Evolutionary conservation across 1,284 basidiomycete species (phyloP).

Genomic region (Pholiota adiposa): DNA sequence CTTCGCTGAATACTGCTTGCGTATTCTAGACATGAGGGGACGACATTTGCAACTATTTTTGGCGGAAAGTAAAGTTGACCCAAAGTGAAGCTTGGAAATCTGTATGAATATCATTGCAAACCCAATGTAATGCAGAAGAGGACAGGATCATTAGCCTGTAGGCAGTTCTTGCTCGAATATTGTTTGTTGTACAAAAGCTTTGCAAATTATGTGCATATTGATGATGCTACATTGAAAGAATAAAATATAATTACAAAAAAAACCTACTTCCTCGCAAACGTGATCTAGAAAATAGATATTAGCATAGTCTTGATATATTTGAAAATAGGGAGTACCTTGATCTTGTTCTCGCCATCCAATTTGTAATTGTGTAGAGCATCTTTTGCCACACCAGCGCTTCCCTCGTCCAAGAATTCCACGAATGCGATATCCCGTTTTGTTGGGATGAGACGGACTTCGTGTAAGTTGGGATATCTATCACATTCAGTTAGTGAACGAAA

Average conservation of each 20-base stretch:
- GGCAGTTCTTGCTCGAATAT: too few species aligned
- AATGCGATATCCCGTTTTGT: conserved; percentile 96
- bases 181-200: background rate
- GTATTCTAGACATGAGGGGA: background rate
- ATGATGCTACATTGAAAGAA: conserved; percentile 21
- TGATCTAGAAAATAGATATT: conserved; percentile 33
- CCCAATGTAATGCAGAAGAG: too few species aligned
- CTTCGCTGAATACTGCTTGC: background rate
- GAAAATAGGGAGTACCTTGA: conserved; percentile 67
- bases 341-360: conserved; percentile 93
- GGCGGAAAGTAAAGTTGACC: background rate
- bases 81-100: background rate
- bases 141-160: too few species aligned
- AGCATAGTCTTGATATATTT: background rate
- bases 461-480: conserved; percentile 82
- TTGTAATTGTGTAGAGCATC: conserved; percentile 97
- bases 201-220: conserved; percentile 9
- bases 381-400: conserved; percentile 86
- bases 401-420: conserved; percentile 93
- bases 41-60: conserved; percentile 11
- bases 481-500: background rate
- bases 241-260: conserved; percentile 16
- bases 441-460: conserved; percentile 96
- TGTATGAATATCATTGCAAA: too few species aligned
- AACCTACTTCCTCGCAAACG: conserved; percentile 44